phyloP scores from a whole-genome alignment of 129 eudicot genomes.

The Dittrichia graveolens region DNA sequence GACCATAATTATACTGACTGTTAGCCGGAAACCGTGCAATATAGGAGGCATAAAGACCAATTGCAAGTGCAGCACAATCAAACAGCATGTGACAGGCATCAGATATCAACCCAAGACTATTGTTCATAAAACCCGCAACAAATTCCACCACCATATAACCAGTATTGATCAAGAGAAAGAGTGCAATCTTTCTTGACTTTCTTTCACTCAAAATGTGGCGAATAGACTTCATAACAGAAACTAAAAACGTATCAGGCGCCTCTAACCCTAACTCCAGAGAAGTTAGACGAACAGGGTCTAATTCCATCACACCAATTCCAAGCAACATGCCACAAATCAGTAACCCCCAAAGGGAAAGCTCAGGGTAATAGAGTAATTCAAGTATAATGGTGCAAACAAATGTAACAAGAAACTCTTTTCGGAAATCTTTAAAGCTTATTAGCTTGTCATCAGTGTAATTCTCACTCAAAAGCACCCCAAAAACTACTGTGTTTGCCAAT shows the following conservation, averaged over 20 bases:
- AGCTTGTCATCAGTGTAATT: conserved; percentile 65
- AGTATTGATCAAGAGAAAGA: conserved; percentile 87
- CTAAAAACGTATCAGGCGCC: conserved; percentile 51
- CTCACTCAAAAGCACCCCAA: conserved; percentile 94
- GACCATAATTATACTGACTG: conserved; percentile 74
- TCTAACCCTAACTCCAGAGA: conserved; percentile 68
- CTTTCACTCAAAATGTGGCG: conserved; percentile 81
- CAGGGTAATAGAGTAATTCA: conserved; percentile 77
- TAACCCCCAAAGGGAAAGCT: conserved; percentile 92
- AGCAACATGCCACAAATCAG: conserved; percentile 70
- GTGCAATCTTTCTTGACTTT: conserved; percentile 91
- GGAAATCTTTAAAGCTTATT: conserved; percentile 55
- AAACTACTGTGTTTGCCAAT: conserved; percentile 82
- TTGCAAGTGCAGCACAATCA: conserved; percentile 96
- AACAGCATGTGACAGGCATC: conserved; percentile 99
- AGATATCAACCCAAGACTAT: conserved; percentile 96
- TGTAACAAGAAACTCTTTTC: conserved; percentile 78
- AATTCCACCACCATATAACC: conserved; percentile 95
- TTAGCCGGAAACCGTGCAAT: conserved; percentile 87
- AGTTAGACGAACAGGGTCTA: conserved; percentile 46
- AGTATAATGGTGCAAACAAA: conserved; percentile 65
- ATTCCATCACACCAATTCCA: conserved; percentile 64
- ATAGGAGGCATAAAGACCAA: conserved; percentile 91
- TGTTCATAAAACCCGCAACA: conserved; percentile 93
- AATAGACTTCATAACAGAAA: conserved; percentile 60